Percentiles rank a stretch among this genome's conserved stretches.
Evolutionary conservation across 2,329 filamentous ascomycete genomes (phyloP).

Genomic region (Fusarium sterilihyphosum): DNA sequence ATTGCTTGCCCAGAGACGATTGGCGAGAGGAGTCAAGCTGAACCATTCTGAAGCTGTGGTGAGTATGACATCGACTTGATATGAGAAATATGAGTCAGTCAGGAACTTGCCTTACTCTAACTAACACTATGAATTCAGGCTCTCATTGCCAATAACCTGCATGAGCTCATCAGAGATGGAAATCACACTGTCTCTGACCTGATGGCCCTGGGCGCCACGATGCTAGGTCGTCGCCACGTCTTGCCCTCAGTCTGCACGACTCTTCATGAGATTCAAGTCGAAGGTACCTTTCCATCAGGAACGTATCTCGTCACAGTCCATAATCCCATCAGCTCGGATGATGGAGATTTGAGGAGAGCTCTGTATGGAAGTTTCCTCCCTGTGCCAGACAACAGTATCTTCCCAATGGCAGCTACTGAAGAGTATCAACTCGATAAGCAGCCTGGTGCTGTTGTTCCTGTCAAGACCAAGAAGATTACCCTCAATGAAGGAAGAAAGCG

Average conservation of each 20-base stretch:
- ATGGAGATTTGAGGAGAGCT: constrained; percentile 86
- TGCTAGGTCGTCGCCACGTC: constrained; percentile 94
- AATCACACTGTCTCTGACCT: constrained; percentile 91
- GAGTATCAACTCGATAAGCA: constrained; percentile 74
- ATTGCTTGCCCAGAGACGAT: constrained; percentile 83
- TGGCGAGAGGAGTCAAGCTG: constrained; percentile 86
- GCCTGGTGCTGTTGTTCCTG: constrained; percentile 82
- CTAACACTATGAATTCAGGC: constrained; percentile 58
- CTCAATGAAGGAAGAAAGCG: constrained; percentile 81
- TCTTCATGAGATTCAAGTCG: constrained; percentile 87
- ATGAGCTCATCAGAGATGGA: constrained; percentile 98
- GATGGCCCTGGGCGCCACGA: constrained; percentile 89
- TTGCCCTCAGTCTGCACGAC: constrained; percentile 82
- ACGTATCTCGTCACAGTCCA: constrained; percentile 96
- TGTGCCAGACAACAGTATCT: constrained; percentile 73
- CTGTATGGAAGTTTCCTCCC: constrained; percentile 93
- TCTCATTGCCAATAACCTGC: constrained; percentile 86
- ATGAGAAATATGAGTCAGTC: neutral
- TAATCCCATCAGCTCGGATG: constrained; percentile 84
- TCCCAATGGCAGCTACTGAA: constrained; percentile 71
- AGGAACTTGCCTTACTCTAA: neutral
- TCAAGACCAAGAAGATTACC: constrained; percentile 71
- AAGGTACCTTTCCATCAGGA: constrained; percentile 90
- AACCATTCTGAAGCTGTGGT: constrained; percentile 92
- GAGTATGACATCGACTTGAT: constrained; percentile 36